Conservation (phyloP, 148 eudicot genomes). For the Rhododendron kiyosumense region DNA sequence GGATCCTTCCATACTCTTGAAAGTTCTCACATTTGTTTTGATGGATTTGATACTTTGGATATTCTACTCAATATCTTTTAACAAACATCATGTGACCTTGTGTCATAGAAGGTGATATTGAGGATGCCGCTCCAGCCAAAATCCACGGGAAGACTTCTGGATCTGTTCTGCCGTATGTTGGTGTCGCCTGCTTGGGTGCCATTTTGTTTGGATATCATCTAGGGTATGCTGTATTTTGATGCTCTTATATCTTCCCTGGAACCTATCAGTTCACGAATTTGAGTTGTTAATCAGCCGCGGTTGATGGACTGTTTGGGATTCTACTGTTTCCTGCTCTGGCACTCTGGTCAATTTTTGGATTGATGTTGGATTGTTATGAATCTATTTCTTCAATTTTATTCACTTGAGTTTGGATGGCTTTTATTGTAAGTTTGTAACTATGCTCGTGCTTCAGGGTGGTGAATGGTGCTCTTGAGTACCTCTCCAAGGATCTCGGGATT, state of each 20-base stretch:
- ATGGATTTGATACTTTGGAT: background rate
- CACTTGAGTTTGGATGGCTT: background rate
- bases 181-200: conserved; percentile 95
- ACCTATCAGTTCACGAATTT: background rate
- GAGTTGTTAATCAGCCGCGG: background rate
- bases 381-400: background rate
- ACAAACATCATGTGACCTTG: conserved; percentile 11
- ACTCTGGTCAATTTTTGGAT: conserved; percentile 2
- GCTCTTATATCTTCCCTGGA: background rate
- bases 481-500: conserved; percentile 87
- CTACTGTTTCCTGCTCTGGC: background rate
- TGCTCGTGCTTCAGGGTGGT: conserved; percentile 62
- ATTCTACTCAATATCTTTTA: conserved; percentile 6
- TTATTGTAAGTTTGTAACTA: background rate
- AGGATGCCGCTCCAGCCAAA: conserved; percentile 51
- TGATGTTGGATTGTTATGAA: background rate
- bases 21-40: background rate
- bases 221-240: conserved; percentile 50
- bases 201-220: conserved; percentile 97
- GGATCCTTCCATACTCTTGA: background rate
- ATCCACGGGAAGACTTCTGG: conserved; percentile 66
- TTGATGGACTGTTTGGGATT: background rate
- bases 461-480: conserved; percentile 89
- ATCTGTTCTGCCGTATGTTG: conserved; percentile 85
- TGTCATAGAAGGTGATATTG: conserved; percentile 54